These are phyloP conservation scores for Brasenia schreberi DNA, from an alignment of 164 flowering plant genomes.

Conservation along the genomic window DNA sequence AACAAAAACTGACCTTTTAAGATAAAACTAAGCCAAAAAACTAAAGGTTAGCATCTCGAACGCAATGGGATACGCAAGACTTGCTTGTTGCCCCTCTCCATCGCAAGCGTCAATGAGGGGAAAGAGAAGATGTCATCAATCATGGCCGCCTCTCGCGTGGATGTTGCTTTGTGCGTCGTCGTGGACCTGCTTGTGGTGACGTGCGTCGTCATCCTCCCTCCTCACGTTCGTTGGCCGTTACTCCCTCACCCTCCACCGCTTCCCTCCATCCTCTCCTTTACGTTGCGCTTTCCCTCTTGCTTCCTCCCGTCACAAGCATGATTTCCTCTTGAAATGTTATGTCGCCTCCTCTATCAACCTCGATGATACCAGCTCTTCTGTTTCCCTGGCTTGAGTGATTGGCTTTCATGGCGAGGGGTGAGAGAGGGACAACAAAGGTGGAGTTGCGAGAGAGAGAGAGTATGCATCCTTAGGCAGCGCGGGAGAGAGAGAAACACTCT, in stretches of 20 bases:
- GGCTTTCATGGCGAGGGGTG: constrained; percentile 22
- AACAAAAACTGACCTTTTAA: too few species aligned
- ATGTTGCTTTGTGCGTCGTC: not conserved
- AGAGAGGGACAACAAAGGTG: too few species aligned
- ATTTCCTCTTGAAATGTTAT: not conserved
- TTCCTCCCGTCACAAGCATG: not conserved
- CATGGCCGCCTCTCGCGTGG: not conserved
- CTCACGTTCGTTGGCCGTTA: not conserved
- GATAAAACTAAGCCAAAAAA: too few species aligned
- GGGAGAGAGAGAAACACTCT: too few species aligned
- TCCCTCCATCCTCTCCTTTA: not conserved
- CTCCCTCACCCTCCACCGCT: not conserved
- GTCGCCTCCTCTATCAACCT: not conserved
- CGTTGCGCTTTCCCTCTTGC: not conserved
- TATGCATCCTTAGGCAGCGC: too few species aligned
- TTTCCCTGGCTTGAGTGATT: constrained; percentile 62
- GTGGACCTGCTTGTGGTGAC: not conserved
- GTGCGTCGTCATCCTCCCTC: not conserved
- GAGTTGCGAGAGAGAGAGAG: too few species aligned
- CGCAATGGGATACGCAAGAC: not conserved
- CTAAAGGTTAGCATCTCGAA: too few species aligned
- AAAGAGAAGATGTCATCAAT: too few species aligned
- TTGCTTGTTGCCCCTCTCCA: too few species aligned
- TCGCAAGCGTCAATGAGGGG: too few species aligned
- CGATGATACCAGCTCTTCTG: not conserved